These are phyloP conservation scores for Pleurotus tuoliensis DNA, from an alignment of 768 basidiomycete genomes.

Conservation along the genomic window DNA sequence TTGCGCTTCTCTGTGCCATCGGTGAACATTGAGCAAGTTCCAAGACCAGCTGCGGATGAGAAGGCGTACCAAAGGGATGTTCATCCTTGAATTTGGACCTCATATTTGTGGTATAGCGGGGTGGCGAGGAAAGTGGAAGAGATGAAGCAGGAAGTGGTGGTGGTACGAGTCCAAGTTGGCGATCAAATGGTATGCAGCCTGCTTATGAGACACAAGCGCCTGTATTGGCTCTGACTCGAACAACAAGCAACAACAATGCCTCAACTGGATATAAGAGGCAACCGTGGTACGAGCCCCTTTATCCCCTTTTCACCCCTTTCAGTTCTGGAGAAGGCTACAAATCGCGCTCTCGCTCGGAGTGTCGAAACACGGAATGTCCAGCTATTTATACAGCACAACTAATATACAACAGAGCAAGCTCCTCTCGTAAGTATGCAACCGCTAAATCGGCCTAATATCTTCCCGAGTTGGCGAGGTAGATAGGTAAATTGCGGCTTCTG, in stretches of 20 bases:
- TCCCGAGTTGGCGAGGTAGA: too few relatives aligned
- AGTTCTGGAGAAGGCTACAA: not conserved
- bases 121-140: not conserved
- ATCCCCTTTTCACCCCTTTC: not conserved
- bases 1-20: slow-evolving; percentile 87
- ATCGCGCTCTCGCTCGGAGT: too few relatives aligned
- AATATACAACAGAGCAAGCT: too few relatives aligned
- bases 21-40: slow-evolving; percentile 31
- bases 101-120: slow-evolving; percentile 40
- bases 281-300: not conserved
- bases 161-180: not conserved
- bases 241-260: slow-evolving; percentile 7
- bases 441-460: not conserved
- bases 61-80: slow-evolving; percentile 87
- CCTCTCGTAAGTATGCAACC: not conserved
- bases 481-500: too few relatives aligned
- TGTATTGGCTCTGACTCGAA: slow-evolving; percentile 7
- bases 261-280: not conserved
- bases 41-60: slow-evolving; percentile 19
- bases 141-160: not conserved
- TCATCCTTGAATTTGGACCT: slow-evolving; percentile 98
- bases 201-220: slow-evolving; percentile 3
- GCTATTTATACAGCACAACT: too few relatives aligned
- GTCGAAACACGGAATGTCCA: too few relatives aligned
- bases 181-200: not conserved